phyloP scores from a whole-genome alignment of 2,329 filamentous ascomycete species.

The Eutypa lata region DNA sequence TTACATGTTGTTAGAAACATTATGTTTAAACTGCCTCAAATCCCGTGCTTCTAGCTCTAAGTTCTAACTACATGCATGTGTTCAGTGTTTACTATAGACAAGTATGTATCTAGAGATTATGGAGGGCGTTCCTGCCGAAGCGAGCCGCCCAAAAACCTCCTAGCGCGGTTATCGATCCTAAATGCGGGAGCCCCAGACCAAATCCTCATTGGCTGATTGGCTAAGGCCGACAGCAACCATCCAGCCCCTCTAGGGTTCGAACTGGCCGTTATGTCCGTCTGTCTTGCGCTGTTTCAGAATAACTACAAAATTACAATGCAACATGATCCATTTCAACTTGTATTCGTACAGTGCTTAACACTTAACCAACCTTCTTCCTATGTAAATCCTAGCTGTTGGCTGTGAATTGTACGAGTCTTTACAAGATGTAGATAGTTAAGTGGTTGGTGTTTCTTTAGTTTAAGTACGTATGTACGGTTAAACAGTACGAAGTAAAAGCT shows the following conservation, averaged over 20 bases:
- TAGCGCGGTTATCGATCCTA: background rate
- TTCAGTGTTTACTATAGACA: background rate
- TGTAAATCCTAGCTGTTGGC: no score
- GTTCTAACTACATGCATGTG: no score
- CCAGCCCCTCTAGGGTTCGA: background rate
- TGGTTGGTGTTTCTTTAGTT: no score
- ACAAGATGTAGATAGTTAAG: no score
- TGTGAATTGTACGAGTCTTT: no score
- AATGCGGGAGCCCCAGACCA: background rate
- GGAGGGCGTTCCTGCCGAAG: conserved; percentile 1
- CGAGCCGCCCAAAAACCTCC: background rate
- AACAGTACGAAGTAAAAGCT: no score
- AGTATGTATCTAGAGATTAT: background rate
- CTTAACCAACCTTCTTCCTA: no score
- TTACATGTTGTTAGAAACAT: no score
- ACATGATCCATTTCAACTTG: background rate
- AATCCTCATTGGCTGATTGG: background rate
- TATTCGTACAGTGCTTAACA: background rate
- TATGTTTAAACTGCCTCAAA: no score
- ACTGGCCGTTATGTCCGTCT: background rate
- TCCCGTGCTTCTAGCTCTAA: no score
- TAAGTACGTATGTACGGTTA: no score
- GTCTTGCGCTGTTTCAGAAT: background rate
- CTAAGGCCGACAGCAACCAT: background rate
- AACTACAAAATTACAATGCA: background rate